Evolutionary conservation across 306 rosid species (phyloP).

Genomic region (Herpetospermum pedunculosum): DNA sequence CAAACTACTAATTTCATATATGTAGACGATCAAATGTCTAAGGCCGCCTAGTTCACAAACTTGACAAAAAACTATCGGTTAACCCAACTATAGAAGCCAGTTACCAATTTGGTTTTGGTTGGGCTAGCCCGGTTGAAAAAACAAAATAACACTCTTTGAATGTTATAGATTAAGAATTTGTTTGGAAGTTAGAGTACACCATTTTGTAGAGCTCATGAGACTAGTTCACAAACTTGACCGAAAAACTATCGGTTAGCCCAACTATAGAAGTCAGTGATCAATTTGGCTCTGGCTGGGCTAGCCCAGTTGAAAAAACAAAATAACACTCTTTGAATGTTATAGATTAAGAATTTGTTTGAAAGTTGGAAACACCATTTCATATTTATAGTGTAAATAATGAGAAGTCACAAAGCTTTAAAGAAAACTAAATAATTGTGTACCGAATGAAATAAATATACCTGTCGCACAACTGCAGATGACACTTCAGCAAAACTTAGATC

Average conservation of each 20-base stretch:
- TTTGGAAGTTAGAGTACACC: background rate
- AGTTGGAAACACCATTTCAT: background rate
- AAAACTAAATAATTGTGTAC: background rate
- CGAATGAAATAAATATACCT: conserved; percentile 24
- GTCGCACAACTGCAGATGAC: conserved; percentile 66
- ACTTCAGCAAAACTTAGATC: conserved; percentile 64
- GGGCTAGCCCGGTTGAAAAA: background rate
- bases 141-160: background rate
- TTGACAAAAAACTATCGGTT: background rate
- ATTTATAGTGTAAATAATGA: background rate
- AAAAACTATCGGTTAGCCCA: background rate
- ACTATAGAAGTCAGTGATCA: background rate
- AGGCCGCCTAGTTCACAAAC: background rate
- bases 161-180: background rate
- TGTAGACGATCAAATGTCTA: too few relatives aligned
- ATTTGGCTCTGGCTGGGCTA: background rate
- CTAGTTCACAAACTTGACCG: background rate
- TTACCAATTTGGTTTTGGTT: background rate
- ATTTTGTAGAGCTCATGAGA: background rate
- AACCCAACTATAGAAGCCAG: background rate
- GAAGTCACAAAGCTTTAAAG: background rate
- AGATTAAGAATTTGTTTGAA: background rate
- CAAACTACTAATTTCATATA: too few relatives aligned
- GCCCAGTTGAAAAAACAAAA: background rate
- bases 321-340: background rate